Evolutionary conservation across 306 rosid species (phyloP), one percentile per base, ranked within the genome.

Genomic region (Begonia masoniana): DNA sequence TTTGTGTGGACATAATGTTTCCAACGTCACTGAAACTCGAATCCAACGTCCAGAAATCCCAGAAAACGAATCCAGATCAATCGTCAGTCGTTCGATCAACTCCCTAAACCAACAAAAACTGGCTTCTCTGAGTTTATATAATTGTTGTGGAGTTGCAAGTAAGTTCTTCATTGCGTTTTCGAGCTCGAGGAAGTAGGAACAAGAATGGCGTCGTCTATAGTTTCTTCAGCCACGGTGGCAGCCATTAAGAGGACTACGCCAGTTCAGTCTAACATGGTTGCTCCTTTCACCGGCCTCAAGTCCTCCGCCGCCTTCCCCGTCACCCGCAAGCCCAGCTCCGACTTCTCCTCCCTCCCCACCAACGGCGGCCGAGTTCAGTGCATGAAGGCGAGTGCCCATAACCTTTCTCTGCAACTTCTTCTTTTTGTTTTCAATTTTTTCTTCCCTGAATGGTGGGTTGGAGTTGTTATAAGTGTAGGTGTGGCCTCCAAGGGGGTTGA

Each of bases 301-400:
- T 80, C 89, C 12, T 3, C 59, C 43, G 65, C 81, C 1, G 66
- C 71, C 15, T 78, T 82, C 71, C 87, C 87, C 0, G 63, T 59
- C 50, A 78, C 73, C 71, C 76, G 75, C 51, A 85, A 76, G 78
- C 13, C 31, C 74, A 74, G 64, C 86, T 66, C 41, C 54, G 88
- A 89, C 77, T 76, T 85, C 15, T 78, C 89, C 73, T 56, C 95
- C 49, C 4, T 74, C 3, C 62, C 85, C 9, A 76, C 39, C 87
- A 89, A 89, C 10, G 95, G 95, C 17, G 79, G 80, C 56, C 80
- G 79, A 73, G 92, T 77, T 9, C 72, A 68, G 51, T 80, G 94
- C 84, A 79, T 85, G 74, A 2, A 68, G 85, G 95, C 80, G 67
- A 16, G 13, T 35, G 5, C 4, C 3, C 2, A 10, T 10, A 51